These are phyloP conservation scores for Verbena officinalis DNA, from an alignment of 257 asterid species.

Conservation along the genomic window DNA sequence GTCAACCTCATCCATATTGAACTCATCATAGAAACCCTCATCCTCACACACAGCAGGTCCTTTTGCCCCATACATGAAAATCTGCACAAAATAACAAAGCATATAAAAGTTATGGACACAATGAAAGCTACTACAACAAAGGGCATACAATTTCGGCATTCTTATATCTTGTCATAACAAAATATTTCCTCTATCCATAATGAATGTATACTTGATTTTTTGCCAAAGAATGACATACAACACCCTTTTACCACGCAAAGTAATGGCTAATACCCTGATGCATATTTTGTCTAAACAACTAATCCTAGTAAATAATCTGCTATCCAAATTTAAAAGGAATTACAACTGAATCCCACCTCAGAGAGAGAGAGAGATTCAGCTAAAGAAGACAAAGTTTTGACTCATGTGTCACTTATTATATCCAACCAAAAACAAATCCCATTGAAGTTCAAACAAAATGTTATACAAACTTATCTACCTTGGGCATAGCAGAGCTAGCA, in stretches of 20 bases:
- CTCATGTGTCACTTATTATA: background rate
- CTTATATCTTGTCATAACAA: background rate
- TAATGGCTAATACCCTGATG: background rate
- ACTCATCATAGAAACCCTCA: conserved; percentile 47
- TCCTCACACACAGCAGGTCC: conserved; percentile 39
- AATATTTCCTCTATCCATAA: background rate
- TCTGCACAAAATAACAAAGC: conserved; percentile 30
- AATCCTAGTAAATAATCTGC: background rate
- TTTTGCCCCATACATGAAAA: conserved; percentile 37
- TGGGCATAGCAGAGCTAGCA: conserved; percentile 36
- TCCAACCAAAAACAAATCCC: background rate
- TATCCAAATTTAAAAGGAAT: no score
- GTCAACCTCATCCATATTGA: conserved; percentile 60
- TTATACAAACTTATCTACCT: conserved; percentile 35
- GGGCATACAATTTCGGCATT: no score
- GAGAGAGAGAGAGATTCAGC: background rate
- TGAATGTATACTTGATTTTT: background rate
- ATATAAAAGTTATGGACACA: background rate
- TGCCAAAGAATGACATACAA: background rate
- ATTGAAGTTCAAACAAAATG: background rate
- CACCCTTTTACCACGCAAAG: background rate
- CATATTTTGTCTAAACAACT: background rate
- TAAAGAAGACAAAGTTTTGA: background rate
- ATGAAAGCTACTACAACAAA: background rate
- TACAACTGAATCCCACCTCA: no score